Evolutionary conservation across 1,139 yeast species (phyloP).

Genomic region (Debaryomycetaceae sp.): DNA sequence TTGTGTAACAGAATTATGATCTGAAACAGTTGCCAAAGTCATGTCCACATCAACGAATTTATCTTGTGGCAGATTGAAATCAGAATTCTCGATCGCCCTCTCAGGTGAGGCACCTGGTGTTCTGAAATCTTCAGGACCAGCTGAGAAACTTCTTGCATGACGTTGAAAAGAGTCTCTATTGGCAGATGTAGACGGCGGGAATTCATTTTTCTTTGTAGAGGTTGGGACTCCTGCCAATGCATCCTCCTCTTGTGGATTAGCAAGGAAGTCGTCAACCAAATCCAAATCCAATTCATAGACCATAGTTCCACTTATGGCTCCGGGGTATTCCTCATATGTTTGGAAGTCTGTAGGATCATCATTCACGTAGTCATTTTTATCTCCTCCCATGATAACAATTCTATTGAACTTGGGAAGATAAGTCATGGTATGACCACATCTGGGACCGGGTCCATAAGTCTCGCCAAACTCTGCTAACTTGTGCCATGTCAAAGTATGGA

Average conservation of each 20-base stretch:
- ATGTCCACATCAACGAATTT: constrained; percentile 28
- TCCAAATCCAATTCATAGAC: constrained; percentile 59
- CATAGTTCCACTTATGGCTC: constrained; percentile 53
- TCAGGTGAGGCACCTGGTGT: constrained; percentile 41
- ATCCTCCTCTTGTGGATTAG: not conserved
- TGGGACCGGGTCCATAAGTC: constrained; percentile 63
- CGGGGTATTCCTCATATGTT: constrained; percentile 50
- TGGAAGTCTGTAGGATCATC: constrained; percentile 36
- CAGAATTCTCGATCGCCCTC: constrained; percentile 11
- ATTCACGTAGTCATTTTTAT: constrained; percentile 56
- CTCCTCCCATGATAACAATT: constrained; percentile 89
- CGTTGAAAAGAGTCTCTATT: constrained; percentile 17
- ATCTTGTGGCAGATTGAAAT: constrained; percentile 9
- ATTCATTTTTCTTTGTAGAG: not conserved
- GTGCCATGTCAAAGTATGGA: constrained; percentile 71
- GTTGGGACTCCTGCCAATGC: not conserved
- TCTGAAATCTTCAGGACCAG: constrained; percentile 42
- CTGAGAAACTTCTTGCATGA: constrained; percentile 38
- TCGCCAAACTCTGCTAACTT: constrained; percentile 47
- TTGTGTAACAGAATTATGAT: constrained; percentile 4
- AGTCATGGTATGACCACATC: constrained; percentile 94
- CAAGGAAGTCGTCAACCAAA: constrained; percentile 29
- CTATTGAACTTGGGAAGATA: constrained; percentile 62
- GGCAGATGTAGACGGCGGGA: not conserved
- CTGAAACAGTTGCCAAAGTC: constrained; percentile 21